Evolutionary conservation across 2,329 filamentous ascomycete species (phyloP).

Genomic region (Aureobasidium uvarum): DNA sequence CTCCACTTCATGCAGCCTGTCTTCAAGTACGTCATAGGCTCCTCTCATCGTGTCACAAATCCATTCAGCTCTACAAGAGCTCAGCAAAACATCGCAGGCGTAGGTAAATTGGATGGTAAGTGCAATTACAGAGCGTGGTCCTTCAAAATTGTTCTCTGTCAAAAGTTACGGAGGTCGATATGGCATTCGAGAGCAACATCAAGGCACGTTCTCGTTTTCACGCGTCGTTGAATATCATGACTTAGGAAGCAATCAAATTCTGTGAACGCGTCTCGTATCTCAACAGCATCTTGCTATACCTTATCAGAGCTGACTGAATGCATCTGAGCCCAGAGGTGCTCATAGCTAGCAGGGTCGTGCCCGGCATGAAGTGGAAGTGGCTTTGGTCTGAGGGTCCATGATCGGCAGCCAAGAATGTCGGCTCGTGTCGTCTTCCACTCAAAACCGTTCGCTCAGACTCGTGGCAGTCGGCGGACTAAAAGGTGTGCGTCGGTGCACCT

Average conservation of each 20-base stretch:
- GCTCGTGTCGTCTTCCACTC: slow-evolving; percentile 16
- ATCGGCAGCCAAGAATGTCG: slow-evolving; percentile 17
- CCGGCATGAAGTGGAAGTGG: not conserved
- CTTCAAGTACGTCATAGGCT: not conserved
- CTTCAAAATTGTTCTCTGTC: not conserved
- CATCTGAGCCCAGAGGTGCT: not conserved
- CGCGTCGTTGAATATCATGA: not conserved
- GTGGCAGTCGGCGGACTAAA: not conserved
- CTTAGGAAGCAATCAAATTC: too few species aligned
- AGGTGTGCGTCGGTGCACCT: not conserved
- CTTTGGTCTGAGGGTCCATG: not conserved
- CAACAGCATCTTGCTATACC: not conserved
- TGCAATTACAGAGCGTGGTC: not conserved
- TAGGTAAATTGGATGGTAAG: not conserved
- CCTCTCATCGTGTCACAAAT: not conserved
- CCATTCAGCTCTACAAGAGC: too few species aligned
- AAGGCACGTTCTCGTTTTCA: not conserved
- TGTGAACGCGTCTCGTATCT: not conserved
- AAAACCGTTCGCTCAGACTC: slow-evolving; percentile 9
- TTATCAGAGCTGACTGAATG: not conserved
- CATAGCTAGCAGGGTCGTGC: not conserved
- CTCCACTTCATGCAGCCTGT: not conserved
- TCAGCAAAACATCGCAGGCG: not conserved
- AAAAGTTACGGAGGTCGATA: not conserved
- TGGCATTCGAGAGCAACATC: not conserved